phyloP scores from a whole-genome alignment of 2,329 filamentous ascomycete genomes.

The Sporothrix luriei region DNA sequence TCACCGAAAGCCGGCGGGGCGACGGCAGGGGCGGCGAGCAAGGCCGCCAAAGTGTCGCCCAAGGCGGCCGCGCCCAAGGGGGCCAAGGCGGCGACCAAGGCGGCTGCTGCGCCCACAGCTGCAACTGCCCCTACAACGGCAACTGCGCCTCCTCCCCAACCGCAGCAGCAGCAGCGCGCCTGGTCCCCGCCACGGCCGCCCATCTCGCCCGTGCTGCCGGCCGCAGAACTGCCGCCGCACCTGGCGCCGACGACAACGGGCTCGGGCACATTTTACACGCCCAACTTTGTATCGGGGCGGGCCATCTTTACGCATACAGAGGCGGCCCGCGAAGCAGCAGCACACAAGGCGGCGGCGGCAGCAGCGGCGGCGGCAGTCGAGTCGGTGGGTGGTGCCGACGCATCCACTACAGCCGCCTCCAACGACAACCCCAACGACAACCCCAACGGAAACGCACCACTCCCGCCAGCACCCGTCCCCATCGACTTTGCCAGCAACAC shows the following conservation, averaged over 20 bases:
- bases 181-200: constrained; percentile 54
- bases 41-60: not conserved
- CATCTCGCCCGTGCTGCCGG: constrained; percentile 59
- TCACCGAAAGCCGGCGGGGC: not conserved
- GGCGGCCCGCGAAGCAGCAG: constrained; percentile 30
- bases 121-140: not conserved
- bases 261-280: constrained; percentile 35
- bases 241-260: constrained; percentile 44
- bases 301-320: constrained; percentile 33
- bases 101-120: not conserved
- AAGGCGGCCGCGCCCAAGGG: not conserved
- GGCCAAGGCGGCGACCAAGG: not conserved
- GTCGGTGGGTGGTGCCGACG: not conserved
- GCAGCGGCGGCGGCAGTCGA: not conserved
- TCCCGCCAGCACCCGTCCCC: constrained; percentile 54
- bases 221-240: constrained; percentile 40
- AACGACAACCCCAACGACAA: not conserved
- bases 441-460: constrained; percentile 17
- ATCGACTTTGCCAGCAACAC: constrained; percentile 69
- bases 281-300: constrained; percentile 35
- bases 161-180: constrained; percentile 38
- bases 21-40: not conserved
- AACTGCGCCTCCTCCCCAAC: not conserved
- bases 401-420: not conserved
- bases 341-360: not conserved